phyloP scores from a whole-genome alignment of 768 basidiomycete genomes.

The Pholiota conissans region DNA sequence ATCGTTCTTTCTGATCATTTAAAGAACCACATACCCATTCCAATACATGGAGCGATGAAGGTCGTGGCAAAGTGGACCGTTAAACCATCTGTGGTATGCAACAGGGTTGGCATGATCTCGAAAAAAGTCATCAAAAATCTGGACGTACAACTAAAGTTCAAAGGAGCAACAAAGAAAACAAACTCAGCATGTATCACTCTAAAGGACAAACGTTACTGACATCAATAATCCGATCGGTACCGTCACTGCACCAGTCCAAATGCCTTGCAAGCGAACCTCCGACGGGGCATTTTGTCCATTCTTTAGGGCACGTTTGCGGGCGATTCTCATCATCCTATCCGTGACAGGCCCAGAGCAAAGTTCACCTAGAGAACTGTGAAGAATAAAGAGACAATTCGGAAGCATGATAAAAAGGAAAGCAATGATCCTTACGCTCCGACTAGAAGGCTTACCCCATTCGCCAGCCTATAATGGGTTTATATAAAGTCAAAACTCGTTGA shows the following conservation, averaged over 20 bases:
- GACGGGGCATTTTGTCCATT: conserved; percentile 25
- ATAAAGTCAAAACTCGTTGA: too few relatives aligned
- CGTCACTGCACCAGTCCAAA: conserved; percentile 37
- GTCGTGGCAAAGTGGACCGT: conserved; percentile 34
- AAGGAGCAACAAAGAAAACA: neutral
- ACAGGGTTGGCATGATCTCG: conserved; percentile 5
- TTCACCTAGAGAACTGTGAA: conserved; percentile 29
- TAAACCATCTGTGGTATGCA: conserved; percentile 27
- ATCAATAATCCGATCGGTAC: conserved; percentile 35
- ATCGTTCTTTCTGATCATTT: neutral
- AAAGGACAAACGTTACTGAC: conserved; percentile 19
- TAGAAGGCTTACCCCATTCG: conserved; percentile 35
- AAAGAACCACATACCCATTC: conserved; percentile 31
- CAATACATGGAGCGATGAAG: conserved; percentile 37
- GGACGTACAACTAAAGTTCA: conserved; percentile 12
- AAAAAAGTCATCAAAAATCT: neutral
- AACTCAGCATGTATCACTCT: neutral
- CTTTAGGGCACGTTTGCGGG: conserved; percentile 25
- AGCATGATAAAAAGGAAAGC: neutral
- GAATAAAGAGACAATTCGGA: neutral
- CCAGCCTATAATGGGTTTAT: conserved; percentile 31
- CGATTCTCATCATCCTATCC: conserved; percentile 35
- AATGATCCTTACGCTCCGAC: conserved; percentile 33
- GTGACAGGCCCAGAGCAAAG: conserved; percentile 37
- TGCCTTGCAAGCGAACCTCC: conserved; percentile 37